Evolutionary conservation across 257 asterid species (phyloP), one percentile per base, ranked within the genome.

Genomic region (Penstemon newberryi): DNA sequence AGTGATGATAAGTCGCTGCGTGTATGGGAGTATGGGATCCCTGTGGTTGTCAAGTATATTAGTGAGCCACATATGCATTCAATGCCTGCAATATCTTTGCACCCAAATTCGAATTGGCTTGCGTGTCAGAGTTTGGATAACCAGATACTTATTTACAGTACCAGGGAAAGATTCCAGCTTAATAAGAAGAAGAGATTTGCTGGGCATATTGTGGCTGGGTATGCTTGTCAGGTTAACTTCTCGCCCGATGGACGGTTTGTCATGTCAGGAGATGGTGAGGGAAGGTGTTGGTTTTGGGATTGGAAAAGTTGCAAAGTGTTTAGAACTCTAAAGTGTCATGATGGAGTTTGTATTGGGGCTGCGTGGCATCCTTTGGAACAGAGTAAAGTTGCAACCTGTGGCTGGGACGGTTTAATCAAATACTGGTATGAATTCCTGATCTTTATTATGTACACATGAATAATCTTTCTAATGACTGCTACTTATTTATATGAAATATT

Each of bases 21-120:
- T 38, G 97, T 94, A 39, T 94, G 99, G 99, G 99, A 94, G 79
- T 94, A 38, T 83, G 99, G 99, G 58, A 94, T 94, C 40, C 99
- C 97, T 0, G 99, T 94, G 74, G 99, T 94, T 73, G 91, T 94
- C 15, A 94, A 94, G 84, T 94, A 94, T 68, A 94, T 94, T 44
- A 94, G 97, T 71, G 99, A 94, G 77, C 97, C 99, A 3, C 99
- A 94, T 66, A 94, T 94, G 99, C 99, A 94, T 72, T 94, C 99
- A 4, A 91, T 94, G 99, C 99, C 99, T 59, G 79, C 99, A 0
- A 89, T 94, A 54, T 64, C 99, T 2, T 66, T 92, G 79, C 97
- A 94, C 54, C 99, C 96, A 0, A 94, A 94, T 84, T 79, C 89
- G 0, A 91, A 94, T 56, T 94, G 97, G 97, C 94, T 94, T 62